Evolutionary conservation across 2,329 filamentous ascomycete genomes (phyloP), one percentile per base, ranked within the genome.

Genomic region (Sphaceloma murrayae): DNA sequence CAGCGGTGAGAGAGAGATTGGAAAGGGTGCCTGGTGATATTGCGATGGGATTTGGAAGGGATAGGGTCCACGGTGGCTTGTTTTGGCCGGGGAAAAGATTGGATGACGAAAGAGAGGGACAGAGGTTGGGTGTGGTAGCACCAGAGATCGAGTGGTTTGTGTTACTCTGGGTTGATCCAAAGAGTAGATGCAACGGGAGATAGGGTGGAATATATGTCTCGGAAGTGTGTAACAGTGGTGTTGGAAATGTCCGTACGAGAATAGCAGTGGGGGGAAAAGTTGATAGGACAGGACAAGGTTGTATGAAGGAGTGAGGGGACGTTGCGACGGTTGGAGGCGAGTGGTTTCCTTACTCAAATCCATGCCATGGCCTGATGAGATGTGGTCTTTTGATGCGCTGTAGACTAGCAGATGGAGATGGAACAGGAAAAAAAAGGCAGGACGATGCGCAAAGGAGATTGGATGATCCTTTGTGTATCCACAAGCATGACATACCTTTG

Each of bases 121-220:
- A 40, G 24, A 26, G 26, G 36, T 26, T 29, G 9, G 36, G 36
- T 40, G 36, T 40, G 36, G 36, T 40, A 8, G 36, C 19, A 40
- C 36, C 21, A 16, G 24, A 29, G 30, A 19, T 17, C 21, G 24
- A 30, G 30, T 40, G 36, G 36, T 30, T 30, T 26, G 36, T 19
- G 36, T 40, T 29, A 16, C 7, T 30, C 14, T 30, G 24, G 22
- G 22, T 16, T 40, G 17, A 16, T 40, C 22, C 26, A 19, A 17
- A 29, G 36, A 14, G 4, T 16, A 11, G 16, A 30, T 30, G 19
- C 36, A 40, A 40, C 36, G 36, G 36, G 36, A 40, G 24, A 40
- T 40, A 40, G 36, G 36, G 14, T 16, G n/a, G 36, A 40, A 29
- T 40, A 40, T 40, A 40, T 40, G 36, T 40, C 36, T 40, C 24